Conservation (phyloP, 2,329 filamentous ascomycete species). For the Hawksworthiomyces lignivorus region DNA sequence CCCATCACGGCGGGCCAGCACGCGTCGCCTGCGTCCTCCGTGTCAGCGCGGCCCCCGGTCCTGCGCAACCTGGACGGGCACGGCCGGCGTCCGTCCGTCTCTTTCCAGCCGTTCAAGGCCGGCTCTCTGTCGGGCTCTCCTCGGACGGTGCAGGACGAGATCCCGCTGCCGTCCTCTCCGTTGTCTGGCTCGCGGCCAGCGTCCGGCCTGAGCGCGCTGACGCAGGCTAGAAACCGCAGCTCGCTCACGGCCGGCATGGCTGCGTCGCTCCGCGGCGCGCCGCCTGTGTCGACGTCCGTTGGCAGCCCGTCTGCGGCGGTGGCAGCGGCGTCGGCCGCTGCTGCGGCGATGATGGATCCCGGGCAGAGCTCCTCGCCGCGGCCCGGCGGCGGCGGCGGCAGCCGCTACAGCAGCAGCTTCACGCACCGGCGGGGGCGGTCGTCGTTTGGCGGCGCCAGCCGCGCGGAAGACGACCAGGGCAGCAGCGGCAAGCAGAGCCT, state of each 20-base stretch:
- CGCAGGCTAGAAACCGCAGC: slow-evolving; percentile 59
- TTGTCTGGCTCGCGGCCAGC: slow-evolving; percentile 38
- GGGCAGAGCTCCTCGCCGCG: slow-evolving; percentile 66
- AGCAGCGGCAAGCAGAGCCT: slow-evolving; percentile 77
- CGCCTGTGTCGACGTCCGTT: slow-evolving; percentile 38
- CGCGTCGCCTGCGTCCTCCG: slow-evolving; percentile 10
- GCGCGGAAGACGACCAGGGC: slow-evolving; percentile 62
- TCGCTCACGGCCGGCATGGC: slow-evolving; percentile 71
- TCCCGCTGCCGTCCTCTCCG: slow-evolving; percentile 47
- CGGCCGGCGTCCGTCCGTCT: slow-evolving; percentile 70
- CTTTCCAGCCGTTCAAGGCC: slow-evolving; percentile 93
- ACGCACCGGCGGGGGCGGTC: slow-evolving; percentile 72
- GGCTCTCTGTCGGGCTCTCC: slow-evolving; percentile 91
- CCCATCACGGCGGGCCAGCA: slow-evolving; percentile 33
- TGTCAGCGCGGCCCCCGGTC: slow-evolving; percentile 24
- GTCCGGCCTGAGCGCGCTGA: slow-evolving; percentile 39
- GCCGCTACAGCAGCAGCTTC: slow-evolving; percentile 90
- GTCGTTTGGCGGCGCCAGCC: slow-evolving; percentile 67
- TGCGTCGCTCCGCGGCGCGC: slow-evolving; percentile 60
- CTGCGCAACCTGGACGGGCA: slow-evolving; percentile 43
- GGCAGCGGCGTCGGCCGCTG: slow-evolving; percentile 2
- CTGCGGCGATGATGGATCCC: slow-evolving; percentile 33
- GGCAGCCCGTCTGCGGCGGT: slow-evolving; percentile 9
- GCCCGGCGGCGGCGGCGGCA: slow-evolving; percentile 58
- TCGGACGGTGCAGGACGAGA: slow-evolving; percentile 39